Evolutionary conservation across 176 grass and related monocot genomes (phyloP).

Genomic region (Pharus latifolius): DNA sequence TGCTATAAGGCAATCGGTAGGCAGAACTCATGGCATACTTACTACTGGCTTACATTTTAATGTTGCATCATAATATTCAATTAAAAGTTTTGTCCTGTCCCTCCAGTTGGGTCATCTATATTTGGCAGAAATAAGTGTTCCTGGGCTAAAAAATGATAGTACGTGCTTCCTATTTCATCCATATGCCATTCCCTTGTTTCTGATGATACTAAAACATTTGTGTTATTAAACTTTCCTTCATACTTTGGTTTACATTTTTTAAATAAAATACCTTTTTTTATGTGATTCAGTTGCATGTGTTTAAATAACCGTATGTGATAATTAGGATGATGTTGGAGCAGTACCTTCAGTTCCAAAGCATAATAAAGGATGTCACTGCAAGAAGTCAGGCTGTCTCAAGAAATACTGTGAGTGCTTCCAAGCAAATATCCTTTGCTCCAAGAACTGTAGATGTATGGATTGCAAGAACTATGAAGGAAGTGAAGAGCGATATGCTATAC

Average conservation of each 20-base stretch:
- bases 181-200: not conserved
- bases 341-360: constrained; percentile 49
- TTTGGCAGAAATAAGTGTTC: no score
- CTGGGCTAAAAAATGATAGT: no score
- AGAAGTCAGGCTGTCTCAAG: constrained; percentile 70
- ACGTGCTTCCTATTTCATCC: not conserved
- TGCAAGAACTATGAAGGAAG: constrained; percentile 78
- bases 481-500: constrained; percentile 38
- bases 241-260: not conserved
- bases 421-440: constrained; percentile 72
- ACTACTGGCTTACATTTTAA: not conserved
- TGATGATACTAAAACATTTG: no score
- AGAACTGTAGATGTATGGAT: constrained; percentile 62
- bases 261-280: not conserved
- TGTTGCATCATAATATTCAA: not conserved
- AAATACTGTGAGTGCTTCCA: constrained; percentile 80
- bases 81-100: not conserved
- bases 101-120: not conserved
- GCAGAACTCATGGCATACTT: no score
- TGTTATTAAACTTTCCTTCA: no score
- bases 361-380: constrained; percentile 77
- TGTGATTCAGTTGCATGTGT: not conserved
- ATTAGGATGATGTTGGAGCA: constrained; percentile 51
- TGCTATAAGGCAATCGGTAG: no score
- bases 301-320: constrained; percentile 14